These are phyloP conservation scores for Amoebophrya sp. DNA, from an alignment of 169 alveolate species.

Conservation along the genomic window DNA sequence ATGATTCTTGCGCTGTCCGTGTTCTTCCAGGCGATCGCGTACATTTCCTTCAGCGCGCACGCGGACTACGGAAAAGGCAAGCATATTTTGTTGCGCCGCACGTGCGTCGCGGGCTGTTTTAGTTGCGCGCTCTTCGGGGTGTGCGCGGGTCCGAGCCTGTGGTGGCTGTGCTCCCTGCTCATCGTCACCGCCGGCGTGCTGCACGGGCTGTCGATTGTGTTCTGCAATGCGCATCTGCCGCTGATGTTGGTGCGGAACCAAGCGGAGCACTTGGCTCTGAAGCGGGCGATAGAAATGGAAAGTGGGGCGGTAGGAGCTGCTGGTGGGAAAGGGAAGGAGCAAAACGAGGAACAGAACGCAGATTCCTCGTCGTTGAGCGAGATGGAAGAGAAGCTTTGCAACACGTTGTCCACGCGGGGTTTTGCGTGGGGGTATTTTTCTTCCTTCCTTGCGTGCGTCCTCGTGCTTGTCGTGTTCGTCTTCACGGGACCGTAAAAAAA, in stretches of 20 bases:
- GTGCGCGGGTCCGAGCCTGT: not conserved
- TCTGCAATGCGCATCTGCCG: not conserved
- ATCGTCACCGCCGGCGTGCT: not conserved
- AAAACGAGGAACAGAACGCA: not conserved
- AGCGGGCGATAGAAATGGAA: not conserved
- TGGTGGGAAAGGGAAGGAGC: not conserved
- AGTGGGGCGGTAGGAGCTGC: not conserved
- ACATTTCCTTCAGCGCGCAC: not conserved
- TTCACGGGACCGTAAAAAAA: not conserved
- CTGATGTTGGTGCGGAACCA: not conserved
- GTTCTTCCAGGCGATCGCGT: not conserved
- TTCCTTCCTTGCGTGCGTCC: not conserved
- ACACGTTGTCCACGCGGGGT: not conserved
- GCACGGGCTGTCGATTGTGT: not conserved
- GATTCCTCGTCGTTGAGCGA: not conserved
- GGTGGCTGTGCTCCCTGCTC: not conserved
- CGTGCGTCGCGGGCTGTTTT: not conserved
- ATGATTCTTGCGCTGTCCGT: not conserved
- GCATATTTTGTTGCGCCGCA: not conserved
- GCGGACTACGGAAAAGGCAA: not conserved
- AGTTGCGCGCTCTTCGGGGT: not conserved
- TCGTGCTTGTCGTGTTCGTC: not conserved
- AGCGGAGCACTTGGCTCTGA: not conserved
- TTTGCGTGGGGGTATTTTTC: not conserved
- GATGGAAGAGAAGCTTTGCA: not conserved